Evolutionary conservation across 75 land plant genomes (phyloP).

Genomic region (Cunninghamia lanceolata): DNA sequence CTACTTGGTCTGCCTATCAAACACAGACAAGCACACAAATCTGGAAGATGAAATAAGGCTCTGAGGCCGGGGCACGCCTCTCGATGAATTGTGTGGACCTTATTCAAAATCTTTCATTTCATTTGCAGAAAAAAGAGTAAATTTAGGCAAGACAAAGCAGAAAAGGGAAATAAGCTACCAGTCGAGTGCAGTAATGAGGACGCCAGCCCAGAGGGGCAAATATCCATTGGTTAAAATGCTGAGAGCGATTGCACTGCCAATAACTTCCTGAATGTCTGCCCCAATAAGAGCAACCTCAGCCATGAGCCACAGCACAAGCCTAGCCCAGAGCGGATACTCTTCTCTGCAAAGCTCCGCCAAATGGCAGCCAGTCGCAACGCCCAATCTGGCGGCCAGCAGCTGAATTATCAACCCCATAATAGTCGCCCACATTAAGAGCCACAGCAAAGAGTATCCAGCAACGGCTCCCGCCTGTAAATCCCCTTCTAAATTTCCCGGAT

Average conservation of each 20-base stretch:
- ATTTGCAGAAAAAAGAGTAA: background rate
- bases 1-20: no score
- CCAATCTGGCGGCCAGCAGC: slow-evolving; percentile 79
- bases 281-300: slow-evolving; percentile 89
- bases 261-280: slow-evolving; percentile 96
- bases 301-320: slow-evolving; percentile 76
- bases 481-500: slow-evolving; percentile 17
- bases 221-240: slow-evolving; percentile 71
- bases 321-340: slow-evolving; percentile 75
- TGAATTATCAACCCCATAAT: slow-evolving; percentile 78
- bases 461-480: slow-evolving; percentile 71
- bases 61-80: no score
- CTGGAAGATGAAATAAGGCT: no score
- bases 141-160: background rate
- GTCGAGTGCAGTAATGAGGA: slow-evolving; percentile 80
- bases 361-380: slow-evolving; percentile 90
- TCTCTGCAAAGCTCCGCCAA: slow-evolving; percentile 86
- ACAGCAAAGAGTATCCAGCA: slow-evolving; percentile 74
- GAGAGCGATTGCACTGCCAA: slow-evolving; percentile 96
- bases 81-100: no score
- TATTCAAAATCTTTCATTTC: no score
- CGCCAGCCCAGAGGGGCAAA: slow-evolving; percentile 87
- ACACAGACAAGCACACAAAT: no score
- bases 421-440: slow-evolving; percentile 88
- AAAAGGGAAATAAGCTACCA: slow-evolving; percentile 30